Evolutionary conservation across 257 asterid species (phyloP).

Genomic region (Solanum corneliomulleri): DNA sequence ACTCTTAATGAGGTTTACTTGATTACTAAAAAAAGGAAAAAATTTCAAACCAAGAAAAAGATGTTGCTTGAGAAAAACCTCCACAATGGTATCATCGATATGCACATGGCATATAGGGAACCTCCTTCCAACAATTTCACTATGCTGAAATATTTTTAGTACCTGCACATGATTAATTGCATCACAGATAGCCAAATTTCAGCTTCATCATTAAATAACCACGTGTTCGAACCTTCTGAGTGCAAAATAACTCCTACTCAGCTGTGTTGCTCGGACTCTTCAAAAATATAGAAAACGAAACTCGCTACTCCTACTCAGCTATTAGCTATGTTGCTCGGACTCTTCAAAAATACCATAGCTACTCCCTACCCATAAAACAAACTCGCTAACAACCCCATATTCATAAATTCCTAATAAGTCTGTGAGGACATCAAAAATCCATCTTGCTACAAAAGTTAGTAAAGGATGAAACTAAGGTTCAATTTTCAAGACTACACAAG

Average conservation of each 20-base stretch:
- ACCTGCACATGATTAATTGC: slow-evolving; percentile 8
- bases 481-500: neutral
- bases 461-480: neutral
- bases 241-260: neutral
- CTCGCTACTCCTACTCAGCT: neutral
- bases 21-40: neutral
- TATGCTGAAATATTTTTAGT: slow-evolving; percentile 4
- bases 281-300: neutral
- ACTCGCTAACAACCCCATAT: neutral
- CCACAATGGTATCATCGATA: slow-evolving; percentile 11
- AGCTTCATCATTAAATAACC: neutral
- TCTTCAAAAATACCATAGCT: neutral
- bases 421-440: neutral
- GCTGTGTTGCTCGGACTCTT: neutral
- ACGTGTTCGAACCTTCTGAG: neutral
- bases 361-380: neutral
- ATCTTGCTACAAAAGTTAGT: neutral
- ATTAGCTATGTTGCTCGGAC: neutral
- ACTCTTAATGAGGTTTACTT: neutral
- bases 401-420: neutral
- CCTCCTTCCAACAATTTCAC: slow-evolving; percentile 17
- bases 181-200: neutral
- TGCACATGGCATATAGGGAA: slow-evolving; percentile 24
- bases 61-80: slow-evolving; percentile 4
- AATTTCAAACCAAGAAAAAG: neutral